A percentile compares a stretch with the other conserved stretches of the same genome.
These are phyloP conservation scores for Trichoderma brevicompactum DNA, from an alignment of 2,329 filamentous ascomycete genomes.

Conservation along the genomic window DNA sequence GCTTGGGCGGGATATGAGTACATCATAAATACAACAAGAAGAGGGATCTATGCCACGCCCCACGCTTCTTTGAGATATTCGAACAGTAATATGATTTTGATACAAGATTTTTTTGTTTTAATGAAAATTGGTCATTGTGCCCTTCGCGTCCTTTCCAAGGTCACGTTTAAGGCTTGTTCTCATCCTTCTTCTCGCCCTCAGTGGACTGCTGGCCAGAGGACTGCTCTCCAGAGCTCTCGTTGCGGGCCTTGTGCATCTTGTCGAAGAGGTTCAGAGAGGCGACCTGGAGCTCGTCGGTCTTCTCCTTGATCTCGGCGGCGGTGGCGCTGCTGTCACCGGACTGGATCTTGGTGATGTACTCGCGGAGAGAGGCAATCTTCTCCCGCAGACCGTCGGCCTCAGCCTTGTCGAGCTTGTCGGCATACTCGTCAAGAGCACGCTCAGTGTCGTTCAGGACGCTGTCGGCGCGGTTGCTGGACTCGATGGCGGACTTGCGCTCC, in stretches of 20 bases:
- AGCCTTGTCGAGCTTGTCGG: constrained; percentile 94
- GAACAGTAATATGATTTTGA: constrained; percentile 33
- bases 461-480: constrained; percentile 96
- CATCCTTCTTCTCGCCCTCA: constrained; percentile 78
- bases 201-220: constrained; percentile 50
- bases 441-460: constrained; percentile 96
- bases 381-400: constrained; percentile 92
- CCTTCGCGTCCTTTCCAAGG: constrained; percentile 16
- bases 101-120: constrained; percentile 16
- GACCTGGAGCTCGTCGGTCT: constrained; percentile 97
- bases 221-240: constrained; percentile 56
- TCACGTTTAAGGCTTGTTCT: constrained; percentile 65
- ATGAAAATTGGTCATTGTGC: not conserved
- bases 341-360: constrained; percentile 93
- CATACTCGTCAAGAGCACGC: constrained; percentile 95
- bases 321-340: constrained; percentile 85
- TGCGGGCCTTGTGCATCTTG: constrained; percentile 98
- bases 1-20: constrained; percentile 55
- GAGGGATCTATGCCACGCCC: constrained; percentile 43
- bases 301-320: constrained; percentile 93
- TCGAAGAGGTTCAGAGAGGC: constrained; percentile 96
- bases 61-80: constrained; percentile 41
- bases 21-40: constrained; percentile 52
- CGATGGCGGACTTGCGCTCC: constrained; percentile 93
- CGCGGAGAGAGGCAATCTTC: constrained; percentile 85